phyloP scores from a whole-genome alignment of 78 protist genomes.

The Dictyostelium capitatum region DNA sequence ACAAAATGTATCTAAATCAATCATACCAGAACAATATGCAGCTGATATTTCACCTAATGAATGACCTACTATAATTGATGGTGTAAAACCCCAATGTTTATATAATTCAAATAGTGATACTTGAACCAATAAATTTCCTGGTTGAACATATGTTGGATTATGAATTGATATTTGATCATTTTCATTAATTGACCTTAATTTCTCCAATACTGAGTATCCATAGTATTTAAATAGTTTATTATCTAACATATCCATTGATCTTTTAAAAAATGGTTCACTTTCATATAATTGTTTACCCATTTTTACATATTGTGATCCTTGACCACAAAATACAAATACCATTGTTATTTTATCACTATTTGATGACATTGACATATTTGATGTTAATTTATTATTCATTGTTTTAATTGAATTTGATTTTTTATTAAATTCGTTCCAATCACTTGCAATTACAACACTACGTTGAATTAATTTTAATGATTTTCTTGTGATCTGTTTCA shows the following conservation, averaged over 20 bases:
- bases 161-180: conserved; percentile 24
- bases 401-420: neutral
- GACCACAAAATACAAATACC: conserved; percentile 77
- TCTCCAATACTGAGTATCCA: conserved; percentile 24
- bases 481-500: conserved; percentile 5
- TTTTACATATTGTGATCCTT: conserved; percentile 80
- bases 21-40: conserved; percentile 23
- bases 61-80: conserved; percentile 65
- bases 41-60: conserved; percentile 69
- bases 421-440: neutral
- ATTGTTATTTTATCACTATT: neutral
- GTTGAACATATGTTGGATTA: conserved; percentile 63
- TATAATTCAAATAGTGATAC: conserved; percentile 34
- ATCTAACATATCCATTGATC: conserved; percentile 23
- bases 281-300: conserved; percentile 53
- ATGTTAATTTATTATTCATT: neutral
- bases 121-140: conserved; percentile 40
- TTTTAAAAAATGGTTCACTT: conserved; percentile 1
- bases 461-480: neutral
- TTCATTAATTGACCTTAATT: neutral
- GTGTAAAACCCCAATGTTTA: conserved; percentile 44
- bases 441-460: neutral
- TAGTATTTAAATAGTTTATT: neutral
- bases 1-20: neutral
- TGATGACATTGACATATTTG: neutral